Base-by-base conservation (phyloP, 2,329 filamentous ascomycete genomes). In the Chaetoscypha palmicola region DNA sequence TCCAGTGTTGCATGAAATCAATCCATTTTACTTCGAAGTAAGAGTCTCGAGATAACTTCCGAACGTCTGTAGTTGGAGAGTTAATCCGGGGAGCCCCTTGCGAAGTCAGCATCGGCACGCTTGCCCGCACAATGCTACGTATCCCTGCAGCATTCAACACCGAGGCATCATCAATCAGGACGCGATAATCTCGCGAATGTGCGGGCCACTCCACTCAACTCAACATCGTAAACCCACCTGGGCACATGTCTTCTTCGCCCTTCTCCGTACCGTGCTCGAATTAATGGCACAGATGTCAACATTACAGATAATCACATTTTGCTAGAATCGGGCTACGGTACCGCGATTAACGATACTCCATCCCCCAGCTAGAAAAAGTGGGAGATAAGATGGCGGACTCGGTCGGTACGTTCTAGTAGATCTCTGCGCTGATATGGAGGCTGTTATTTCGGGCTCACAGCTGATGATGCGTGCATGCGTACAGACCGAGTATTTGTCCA, bases 401-500 rank as follows among this genome's bases (percentile, higher is more conserved):
- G 51, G 69, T 75, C 54, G 72, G 72, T 73, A 64, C 43, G 58
- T 60, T 26, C 32, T 20, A 8, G 12, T 23, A 19, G 2, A 31
- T 19, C 17, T 9, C 28, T 21, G 20, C 8, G 36, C 31, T 28
- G 22, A 19, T 8, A 7, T 8, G 4, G 3, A 21, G 11, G 10
- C 17, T 16, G 3, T 24, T 35, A 24, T 26, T 17, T 31, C 14
- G 11, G 17, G 21, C n/a, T 38, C 7, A 1, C 19, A 38, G 24
- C 36, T 38, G 22, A 38, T 17, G 3, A 22, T 14, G 26, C 3
- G 5, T 17, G 14, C 16, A 16, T 14, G 28, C 31, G 32, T 17
- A 34, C 28, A 97, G 92, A 98, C 71, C 85, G 92, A 68, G 92
- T 98, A 62, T 98, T 98, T 67, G 91, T 94, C 65, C 91, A 98